These are phyloP conservation scores for Hanseniaspora clermontiae DNA, from an alignment of 805 yeast species.

Conservation along the genomic window DNA sequence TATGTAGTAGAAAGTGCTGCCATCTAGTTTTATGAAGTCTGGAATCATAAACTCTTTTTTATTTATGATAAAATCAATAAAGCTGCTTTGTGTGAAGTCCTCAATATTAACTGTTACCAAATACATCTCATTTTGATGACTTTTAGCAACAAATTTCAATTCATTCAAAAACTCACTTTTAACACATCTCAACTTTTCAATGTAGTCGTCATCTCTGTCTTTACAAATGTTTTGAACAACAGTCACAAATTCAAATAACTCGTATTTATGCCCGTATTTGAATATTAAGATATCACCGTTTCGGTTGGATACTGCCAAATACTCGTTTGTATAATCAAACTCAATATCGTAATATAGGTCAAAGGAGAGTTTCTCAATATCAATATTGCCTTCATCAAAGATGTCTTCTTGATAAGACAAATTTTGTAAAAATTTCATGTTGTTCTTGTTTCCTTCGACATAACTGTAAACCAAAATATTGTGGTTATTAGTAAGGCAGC, in stretches of 20 bases:
- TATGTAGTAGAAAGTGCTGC: neutral
- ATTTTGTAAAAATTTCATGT: slow-evolving; percentile 5
- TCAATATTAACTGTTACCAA: neutral
- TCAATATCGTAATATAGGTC: slow-evolving; percentile 3
- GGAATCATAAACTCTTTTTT: neutral
- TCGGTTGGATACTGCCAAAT: slow-evolving; percentile 23
- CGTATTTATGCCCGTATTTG: slow-evolving; percentile 15
- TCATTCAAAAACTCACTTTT: slow-evolving; percentile 13
- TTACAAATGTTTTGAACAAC: slow-evolving; percentile 21
- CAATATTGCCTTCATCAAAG: neutral
- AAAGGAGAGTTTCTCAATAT: neutral
- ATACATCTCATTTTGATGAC: slow-evolving; percentile 15
- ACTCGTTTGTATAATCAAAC: slow-evolving; percentile 11
- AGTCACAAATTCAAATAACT: slow-evolving; percentile 22
- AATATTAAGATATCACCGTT: slow-evolving; percentile 23
- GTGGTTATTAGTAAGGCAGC: slow-evolving; percentile 4
- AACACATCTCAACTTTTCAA: slow-evolving; percentile 15
- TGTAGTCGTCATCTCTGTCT: slow-evolving; percentile 22
- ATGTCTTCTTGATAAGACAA: neutral
- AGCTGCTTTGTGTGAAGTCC: neutral
- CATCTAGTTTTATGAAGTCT: neutral
- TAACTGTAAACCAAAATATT: slow-evolving; percentile 5
- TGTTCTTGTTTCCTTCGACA: neutral
- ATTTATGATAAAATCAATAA: neutral
- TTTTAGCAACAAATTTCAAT: slow-evolving; percentile 17